phyloP scores from a whole-genome alignment of 208 protist genomes.

The Crithidia expoeki region DNA sequence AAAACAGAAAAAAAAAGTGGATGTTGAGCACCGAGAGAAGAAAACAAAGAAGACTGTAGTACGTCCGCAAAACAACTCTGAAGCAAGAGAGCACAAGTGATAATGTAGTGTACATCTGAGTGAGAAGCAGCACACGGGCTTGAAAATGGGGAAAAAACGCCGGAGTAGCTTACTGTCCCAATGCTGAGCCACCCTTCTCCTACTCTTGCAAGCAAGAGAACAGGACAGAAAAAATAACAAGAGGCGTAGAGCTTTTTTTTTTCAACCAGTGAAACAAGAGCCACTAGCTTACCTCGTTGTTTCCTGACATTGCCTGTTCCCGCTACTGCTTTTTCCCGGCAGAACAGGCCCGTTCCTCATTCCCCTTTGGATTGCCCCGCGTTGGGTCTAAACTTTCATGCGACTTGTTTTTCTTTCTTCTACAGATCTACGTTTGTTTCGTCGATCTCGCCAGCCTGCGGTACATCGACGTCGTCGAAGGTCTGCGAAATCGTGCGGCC shows the following conservation, averaged over 20 bases:
- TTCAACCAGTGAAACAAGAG: too few relatives aligned
- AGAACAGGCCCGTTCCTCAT: not conserved
- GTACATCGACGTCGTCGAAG: slow-evolving; percentile 52
- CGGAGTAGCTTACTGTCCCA: not conserved
- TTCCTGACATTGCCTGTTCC: not conserved
- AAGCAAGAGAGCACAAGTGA: too few relatives aligned
- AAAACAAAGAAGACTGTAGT: slow-evolving; percentile 17
- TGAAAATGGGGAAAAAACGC: not conserved
- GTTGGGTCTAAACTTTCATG: too few relatives aligned
- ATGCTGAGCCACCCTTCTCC: too few relatives aligned
- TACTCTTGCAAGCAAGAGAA: not conserved
- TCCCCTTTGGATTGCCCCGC: too few relatives aligned
- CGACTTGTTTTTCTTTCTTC: not conserved
- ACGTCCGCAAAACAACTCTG: too few relatives aligned
- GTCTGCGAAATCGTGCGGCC: slow-evolving; percentile 32
- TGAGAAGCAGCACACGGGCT: not conserved
- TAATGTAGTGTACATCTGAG: not conserved
- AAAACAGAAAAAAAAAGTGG: not conserved
- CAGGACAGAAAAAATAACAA: not conserved
- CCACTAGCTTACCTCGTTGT: not conserved
- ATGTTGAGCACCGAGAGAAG: not conserved
- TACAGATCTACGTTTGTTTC: slow-evolving; percentile 46
- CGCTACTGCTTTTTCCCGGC: not conserved
- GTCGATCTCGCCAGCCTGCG: slow-evolving; percentile 44
- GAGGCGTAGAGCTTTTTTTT: too few relatives aligned